Base-by-base conservation (phyloP, 129 eudicot genomes). In the Flaveria robusta region DNA sequence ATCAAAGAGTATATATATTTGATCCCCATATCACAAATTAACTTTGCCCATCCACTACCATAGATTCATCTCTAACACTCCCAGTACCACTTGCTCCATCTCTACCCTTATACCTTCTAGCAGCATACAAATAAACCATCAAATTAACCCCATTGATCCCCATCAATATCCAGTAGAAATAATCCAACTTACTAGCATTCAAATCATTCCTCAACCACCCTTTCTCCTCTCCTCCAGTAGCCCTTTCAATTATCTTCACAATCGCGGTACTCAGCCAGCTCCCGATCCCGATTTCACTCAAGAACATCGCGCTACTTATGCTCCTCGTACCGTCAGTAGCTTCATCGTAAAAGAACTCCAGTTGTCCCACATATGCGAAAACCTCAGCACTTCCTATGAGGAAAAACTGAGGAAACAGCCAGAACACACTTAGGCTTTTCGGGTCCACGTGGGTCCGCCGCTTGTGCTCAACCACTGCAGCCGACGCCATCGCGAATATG, bases 341-440 rank as follows among this genome's bases (percentile, higher is more conserved):
- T 74, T 91, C 96, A 31, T 91, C 96, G 73, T 92, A 92, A 70
- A 92, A 92, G 22, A 89, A 92, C 74, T 92, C 92, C 80, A 92
- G 31, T 71, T 92, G 97, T 66, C 97, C 97, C 9, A 91, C 97
- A 54, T 91, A 91, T 0, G 97, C 83, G 26, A 91, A 85, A 8
- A 89, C 92, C 81, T 91, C 96, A 3, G 97, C 97, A 12, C 82
- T 84, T 12, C 62, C 97, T 0, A 92, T 84, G 11, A 92, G 90
- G 27, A 92, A 92, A n/a, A 83, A 92, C 74, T 92, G 97, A 14
- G 97, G 97, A 26, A 89, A 84, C 49, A 92, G 41, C 97, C 97
- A 92, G 73, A 89, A 92, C 1, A 92, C 96, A 15, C 86, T 83
- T 79, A 78, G 24, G 2, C 65, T 54, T 1, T 19, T 8, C 0